Evolutionary conservation across 306 rosid genomes (phyloP), one percentile per base, ranked within the genome.

Genomic region (Urtica urens): DNA sequence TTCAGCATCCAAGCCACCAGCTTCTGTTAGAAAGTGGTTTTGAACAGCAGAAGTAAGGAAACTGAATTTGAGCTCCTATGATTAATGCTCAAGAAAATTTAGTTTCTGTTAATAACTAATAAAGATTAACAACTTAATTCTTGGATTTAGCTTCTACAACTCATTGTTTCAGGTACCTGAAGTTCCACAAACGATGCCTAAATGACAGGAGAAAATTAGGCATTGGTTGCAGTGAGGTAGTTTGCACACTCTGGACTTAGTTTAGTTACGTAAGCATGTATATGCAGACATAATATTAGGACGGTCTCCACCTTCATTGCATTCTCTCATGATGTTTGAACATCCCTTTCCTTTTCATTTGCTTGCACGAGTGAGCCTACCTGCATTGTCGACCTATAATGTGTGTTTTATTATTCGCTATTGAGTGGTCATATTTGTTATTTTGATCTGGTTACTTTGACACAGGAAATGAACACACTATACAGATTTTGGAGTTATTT

Each of bases 1-100:
- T 90, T 71, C 96, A 90, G 94, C 99, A 90, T 70, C 96, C 99
- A 46, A 90, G 99, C 46, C 99, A 90, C 59, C 95, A 77, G 77
- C 99, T 90, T 59, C 68, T 85, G 57, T 94, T 81, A 77, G 96
- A 90, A 78, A 90, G 82, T 63, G 99, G 93, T 58, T 90, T 79
- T 69, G 79, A 79, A 73, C 96, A 90, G 45, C 99, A 90, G 55
- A 90, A 79, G 99, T 90, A 68, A 75, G 94, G 63, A 27, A 49
- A 47, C 53, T 50, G 4, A 64, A 47, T 55, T 39, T 48, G 54
- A 35, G 13, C 17, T 42, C 53, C n/a, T n/a, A n/a, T n/a, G n/a
- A n/a, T n/a, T n/a, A n/a, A n/a, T n/a, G n/a, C n/a, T n/a, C n/a
- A n/a, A n/a, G n/a, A n/a, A n/a, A n/a, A n/a, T n/a, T n/a, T n/a